Percentiles rank a stretch among this genome's conserved stretches.
Conservation (phyloP, 1,284 basidiomycete genomes). For the Wallemia ichthyophaga region DNA sequence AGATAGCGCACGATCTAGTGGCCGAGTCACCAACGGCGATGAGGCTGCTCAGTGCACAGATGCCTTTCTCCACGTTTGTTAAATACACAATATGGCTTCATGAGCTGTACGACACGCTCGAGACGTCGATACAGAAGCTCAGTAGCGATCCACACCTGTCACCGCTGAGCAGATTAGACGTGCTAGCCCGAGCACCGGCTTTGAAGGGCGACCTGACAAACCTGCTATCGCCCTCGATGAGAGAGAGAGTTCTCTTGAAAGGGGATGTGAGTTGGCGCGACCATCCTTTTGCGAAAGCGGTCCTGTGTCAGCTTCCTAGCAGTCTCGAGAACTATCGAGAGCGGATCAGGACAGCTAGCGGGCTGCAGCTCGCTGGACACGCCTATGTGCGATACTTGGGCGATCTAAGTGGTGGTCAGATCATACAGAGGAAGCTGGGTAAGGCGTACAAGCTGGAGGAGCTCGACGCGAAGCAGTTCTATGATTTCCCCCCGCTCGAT, state of each 20-base stretch:
- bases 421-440: conserved; percentile 29
- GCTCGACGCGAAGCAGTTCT: conserved; percentile 30
- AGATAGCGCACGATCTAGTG: not conserved
- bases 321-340: not conserved
- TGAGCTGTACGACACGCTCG: not conserved
- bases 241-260: not conserved
- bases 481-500: conserved; percentile 33
- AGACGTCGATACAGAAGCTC: not conserved
- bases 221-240: not conserved
- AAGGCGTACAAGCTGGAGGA: conserved; percentile 33
- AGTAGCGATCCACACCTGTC: not conserved
- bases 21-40: not conserved
- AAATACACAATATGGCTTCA: not conserved
- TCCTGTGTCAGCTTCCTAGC: not conserved
- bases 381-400: conserved; percentile 62
- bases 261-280: not conserved
- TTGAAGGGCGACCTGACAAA: not conserved
- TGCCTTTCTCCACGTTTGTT: not conserved
- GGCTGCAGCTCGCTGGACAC: conserved; percentile 18
- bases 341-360: not conserved
- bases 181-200: not conserved
- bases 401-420: conserved; percentile 52
- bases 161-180: not conserved
- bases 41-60: not conserved
- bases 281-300: not conserved